Evolutionary conservation across 352 stramenopile species (phyloP).

Genomic region (Halophytophthora batemanensis): DNA sequence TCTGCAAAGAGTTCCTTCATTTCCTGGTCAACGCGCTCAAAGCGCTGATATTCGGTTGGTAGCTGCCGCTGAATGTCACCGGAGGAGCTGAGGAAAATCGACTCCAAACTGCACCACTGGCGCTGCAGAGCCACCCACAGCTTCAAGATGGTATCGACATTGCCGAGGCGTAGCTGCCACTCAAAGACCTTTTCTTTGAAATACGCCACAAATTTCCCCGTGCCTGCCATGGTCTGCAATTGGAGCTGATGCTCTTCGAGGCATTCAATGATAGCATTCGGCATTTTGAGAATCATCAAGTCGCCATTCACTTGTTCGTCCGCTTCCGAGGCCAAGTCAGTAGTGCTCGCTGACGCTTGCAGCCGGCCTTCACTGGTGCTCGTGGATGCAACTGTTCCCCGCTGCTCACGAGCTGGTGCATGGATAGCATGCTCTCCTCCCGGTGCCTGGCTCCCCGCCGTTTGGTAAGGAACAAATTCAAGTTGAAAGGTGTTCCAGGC

Average conservation of each 20-base stretch:
- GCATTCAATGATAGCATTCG: constrained; percentile 90
- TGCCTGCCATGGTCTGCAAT: constrained; percentile 95
- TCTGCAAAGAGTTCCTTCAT: constrained; percentile 78
- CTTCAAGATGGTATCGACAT: constrained; percentile 92
- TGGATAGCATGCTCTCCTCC: constrained; percentile 1
- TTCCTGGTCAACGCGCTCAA: constrained; percentile 84
- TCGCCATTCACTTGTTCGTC: constrained; percentile 61
- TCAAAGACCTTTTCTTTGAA: constrained; percentile 95
- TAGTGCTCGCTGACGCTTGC: constrained; percentile 1
- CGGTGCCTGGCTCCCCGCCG: constrained; percentile 24
- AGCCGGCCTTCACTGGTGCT: neutral
- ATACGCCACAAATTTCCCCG: constrained; percentile 95
- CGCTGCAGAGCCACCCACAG: constrained; percentile 91
- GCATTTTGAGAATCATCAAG: constrained; percentile 87
- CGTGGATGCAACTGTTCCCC: neutral
- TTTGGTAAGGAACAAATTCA: constrained; percentile 91
- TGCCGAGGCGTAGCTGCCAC: constrained; percentile 91
- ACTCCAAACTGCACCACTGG: constrained; percentile 92
- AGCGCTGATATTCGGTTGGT: constrained; percentile 88
- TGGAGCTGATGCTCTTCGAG: constrained; percentile 95
- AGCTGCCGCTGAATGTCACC: constrained; percentile 92
- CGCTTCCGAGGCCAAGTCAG: constrained; percentile 5
- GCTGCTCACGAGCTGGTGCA: neutral
- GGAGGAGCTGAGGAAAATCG: constrained; percentile 91
- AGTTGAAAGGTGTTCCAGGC: constrained; percentile 90